Evolutionary conservation across 2,329 filamentous ascomycete genomes (phyloP), one percentile per base, ranked within the genome.

Genomic region (Nemania sp.): DNA sequence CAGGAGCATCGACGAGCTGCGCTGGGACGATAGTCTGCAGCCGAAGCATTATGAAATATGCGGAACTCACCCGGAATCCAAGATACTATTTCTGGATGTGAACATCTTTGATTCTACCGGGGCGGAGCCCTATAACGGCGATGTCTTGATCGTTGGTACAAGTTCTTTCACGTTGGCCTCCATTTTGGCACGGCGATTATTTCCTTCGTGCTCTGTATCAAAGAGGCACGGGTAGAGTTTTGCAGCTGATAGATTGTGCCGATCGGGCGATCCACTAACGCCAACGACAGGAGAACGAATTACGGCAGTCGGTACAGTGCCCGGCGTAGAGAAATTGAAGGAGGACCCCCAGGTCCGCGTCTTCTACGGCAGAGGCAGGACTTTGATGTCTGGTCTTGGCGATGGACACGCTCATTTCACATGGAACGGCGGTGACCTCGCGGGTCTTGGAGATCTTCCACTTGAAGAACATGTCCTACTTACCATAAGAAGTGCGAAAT

Each of bases 391-490:
- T n/a, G 80, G 80, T 0, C 70, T 82, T 0, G 78, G 79, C 1
- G 80, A 83, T 60, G 76, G 78, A 0, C 80, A 83, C 66, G 78
- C 79, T 0, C 79, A 82, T 63, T 73, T 82, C 6, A 78, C 76
- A 2, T 83, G 80, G 80, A 81, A 82, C 57, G 73, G 73, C 18
- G 66, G 69, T 1, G 25, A 29, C 7, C 67, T 83, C 1, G 78
- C 77, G 1, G 74, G 75, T 0, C 4, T 29, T 4, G 25, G 25
- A 29, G 25, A 29, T 29, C 64, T 83, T 2, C 73, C 71, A 0
- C 70, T 81, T 0, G 80, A 83, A 65, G 80, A 83, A 56, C 80
- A 83, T 62, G 77, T 77, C 0, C 68, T 82, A 0, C 63, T 79
- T 5, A 81, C 80, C 0, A 76, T 77, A 3, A 71, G 73, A 32